These are phyloP conservation scores for Jamesozyma piceae DNA, from an alignment of 805 yeast genomes.

Conservation along the genomic window DNA sequence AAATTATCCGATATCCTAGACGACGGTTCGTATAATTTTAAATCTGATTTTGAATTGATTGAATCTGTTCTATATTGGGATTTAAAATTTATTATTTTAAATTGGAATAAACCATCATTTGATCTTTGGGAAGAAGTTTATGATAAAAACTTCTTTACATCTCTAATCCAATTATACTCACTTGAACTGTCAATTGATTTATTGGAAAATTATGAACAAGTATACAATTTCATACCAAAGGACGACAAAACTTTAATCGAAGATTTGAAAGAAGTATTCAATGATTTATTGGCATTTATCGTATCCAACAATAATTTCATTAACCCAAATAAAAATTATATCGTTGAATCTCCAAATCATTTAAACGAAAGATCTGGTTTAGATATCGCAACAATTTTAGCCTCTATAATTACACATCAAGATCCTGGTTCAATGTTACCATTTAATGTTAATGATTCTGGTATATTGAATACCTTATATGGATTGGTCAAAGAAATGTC, in stretches of 20 bases:
- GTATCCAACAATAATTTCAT: slow-evolving; percentile 32
- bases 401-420: slow-evolving; percentile 38
- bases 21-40: slow-evolving; percentile 6
- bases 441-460: slow-evolving; percentile 49
- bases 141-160: slow-evolving; percentile 71
- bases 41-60: slow-evolving; percentile 35
- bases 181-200: slow-evolving; percentile 45
- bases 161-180: slow-evolving; percentile 64
- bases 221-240: neutral
- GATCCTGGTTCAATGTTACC: slow-evolving; percentile 36
- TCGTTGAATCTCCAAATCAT: slow-evolving; percentile 59
- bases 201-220: slow-evolving; percentile 18
- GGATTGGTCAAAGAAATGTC: slow-evolving; percentile 61
- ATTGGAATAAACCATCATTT: slow-evolving; percentile 63
- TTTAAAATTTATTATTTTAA: slow-evolving; percentile 47
- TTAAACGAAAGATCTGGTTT: slow-evolving; percentile 54
- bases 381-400: slow-evolving; percentile 62
- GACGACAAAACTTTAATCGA: neutral
- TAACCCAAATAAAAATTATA: slow-evolving; percentile 37
- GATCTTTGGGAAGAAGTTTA: slow-evolving; percentile 90
- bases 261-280: slow-evolving; percentile 14
- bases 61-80: slow-evolving; percentile 55
- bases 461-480: slow-evolving; percentile 53
- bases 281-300: slow-evolving; percentile 20
- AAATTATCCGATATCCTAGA: slow-evolving; percentile 25